Conservation (phyloP, 306 rosid species). For the Cajanus cajan region DNA sequence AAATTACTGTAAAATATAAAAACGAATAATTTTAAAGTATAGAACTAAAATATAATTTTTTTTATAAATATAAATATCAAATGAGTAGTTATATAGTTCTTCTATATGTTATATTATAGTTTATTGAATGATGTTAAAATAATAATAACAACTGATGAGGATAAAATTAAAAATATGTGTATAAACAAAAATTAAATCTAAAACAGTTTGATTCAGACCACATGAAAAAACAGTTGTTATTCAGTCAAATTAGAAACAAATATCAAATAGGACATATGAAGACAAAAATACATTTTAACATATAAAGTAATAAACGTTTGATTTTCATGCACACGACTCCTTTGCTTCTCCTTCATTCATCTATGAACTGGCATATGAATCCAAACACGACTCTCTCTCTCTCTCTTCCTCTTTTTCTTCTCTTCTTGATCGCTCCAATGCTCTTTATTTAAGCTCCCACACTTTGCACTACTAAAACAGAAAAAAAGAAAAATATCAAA, state of each 20-base stretch:
- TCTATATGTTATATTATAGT: not conserved
- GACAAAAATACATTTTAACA: conserved; percentile 7
- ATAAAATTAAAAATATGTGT: not conserved
- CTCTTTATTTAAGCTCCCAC: conserved; percentile 35
- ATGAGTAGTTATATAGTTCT: too few species aligned
- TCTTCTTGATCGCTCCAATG: conserved; percentile 34
- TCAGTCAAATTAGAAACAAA: not conserved
- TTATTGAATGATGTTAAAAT: not conserved
- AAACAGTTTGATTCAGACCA: not conserved
- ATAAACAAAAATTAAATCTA: not conserved
- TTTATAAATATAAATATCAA: too few species aligned
- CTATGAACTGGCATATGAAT: conserved; percentile 28
- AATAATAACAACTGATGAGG: not conserved
- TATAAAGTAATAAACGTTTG: conserved; percentile 23
- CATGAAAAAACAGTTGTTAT: not conserved
- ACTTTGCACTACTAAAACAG: conserved; percentile 31
- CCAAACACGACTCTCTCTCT: conserved; percentile 35
- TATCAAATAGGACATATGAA: not conserved
- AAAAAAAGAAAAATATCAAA: not conserved
- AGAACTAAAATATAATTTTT: too few species aligned
- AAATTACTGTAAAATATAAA: not conserved
- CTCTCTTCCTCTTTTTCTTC: conserved; percentile 18
- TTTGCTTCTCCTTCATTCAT: conserved; percentile 24
- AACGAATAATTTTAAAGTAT: too few species aligned
- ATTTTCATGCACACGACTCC: conserved; percentile 40